These are phyloP conservation scores for Trametes cinnabarina DNA, from an alignment of 768 basidiomycete species.

Conservation along the genomic window DNA sequence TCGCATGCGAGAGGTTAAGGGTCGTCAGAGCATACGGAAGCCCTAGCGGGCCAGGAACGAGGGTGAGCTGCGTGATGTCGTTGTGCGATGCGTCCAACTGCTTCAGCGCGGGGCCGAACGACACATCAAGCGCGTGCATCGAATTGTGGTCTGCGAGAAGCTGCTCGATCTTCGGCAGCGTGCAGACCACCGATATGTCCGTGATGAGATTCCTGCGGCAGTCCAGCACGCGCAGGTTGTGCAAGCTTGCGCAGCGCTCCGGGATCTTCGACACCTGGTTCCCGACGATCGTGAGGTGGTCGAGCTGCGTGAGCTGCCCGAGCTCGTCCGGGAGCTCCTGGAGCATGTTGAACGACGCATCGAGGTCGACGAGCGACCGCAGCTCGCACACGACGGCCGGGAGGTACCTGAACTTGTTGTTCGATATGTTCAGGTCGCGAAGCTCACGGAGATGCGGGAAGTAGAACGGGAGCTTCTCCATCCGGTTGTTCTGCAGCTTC, in stretches of 20 bases:
- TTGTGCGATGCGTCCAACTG: slow-evolving; percentile 81
- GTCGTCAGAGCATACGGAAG: slow-evolving; percentile 62
- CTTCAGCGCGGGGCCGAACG: slow-evolving; percentile 62
- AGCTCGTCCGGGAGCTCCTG: slow-evolving; percentile 78
- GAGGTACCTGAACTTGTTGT: slow-evolving; percentile 84
- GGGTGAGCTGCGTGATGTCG: slow-evolving; percentile 78
- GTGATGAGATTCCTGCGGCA: slow-evolving; percentile 81
- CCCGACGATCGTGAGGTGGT: slow-evolving; percentile 78
- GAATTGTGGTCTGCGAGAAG: slow-evolving; percentile 82
- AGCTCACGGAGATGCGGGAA: slow-evolving; percentile 74
- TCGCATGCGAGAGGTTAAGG: slow-evolving; percentile 85
- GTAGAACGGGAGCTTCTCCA: slow-evolving; percentile 82
- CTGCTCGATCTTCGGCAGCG: slow-evolving; percentile 63
- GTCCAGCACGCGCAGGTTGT: slow-evolving; percentile 69
- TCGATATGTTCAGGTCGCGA: slow-evolving; percentile 85
- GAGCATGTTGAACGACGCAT: slow-evolving; percentile 93
- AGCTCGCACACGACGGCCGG: slow-evolving; percentile 77
- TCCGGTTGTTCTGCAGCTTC: slow-evolving; percentile 85
- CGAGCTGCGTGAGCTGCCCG: slow-evolving; percentile 63
- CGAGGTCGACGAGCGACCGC: slow-evolving; percentile 73
- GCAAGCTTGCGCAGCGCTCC: slow-evolving; percentile 50
- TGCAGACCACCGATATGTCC: slow-evolving; percentile 68
- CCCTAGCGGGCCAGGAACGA: slow-evolving; percentile 49
- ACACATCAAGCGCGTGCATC: slow-evolving; percentile 76
- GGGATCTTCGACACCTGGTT: slow-evolving; percentile 80